phyloP scores from a whole-genome alignment of 73 alveolate species.

The Stentor coeruleus region DNA sequence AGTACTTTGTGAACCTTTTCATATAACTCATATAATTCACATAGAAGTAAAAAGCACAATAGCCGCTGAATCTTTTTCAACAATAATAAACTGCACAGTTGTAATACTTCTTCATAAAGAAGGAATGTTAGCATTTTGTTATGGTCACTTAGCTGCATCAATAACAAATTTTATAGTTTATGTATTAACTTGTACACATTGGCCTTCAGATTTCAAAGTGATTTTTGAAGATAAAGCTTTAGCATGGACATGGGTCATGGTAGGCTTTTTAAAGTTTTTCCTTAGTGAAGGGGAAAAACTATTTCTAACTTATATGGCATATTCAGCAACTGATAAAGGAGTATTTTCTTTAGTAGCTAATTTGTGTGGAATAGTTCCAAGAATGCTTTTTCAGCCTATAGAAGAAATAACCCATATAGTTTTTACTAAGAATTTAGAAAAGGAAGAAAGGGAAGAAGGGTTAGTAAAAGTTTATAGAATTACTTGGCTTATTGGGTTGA shows the following conservation, averaged over 20 bases:
- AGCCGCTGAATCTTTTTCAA: background rate
- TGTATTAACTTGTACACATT: background rate
- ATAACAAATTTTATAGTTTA: background rate
- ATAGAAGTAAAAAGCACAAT: background rate
- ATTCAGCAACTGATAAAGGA: background rate
- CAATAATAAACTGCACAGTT: background rate
- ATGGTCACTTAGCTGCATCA: background rate
- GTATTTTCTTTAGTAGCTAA: conserved; percentile 19
- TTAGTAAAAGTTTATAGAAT: background rate
- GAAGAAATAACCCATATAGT: conserved; percentile 1
- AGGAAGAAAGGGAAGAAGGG: background rate
- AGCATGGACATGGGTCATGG: background rate
- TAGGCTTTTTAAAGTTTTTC: background rate
- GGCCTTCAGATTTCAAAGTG: background rate
- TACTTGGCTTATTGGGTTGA: background rate
- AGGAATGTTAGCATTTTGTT: background rate
- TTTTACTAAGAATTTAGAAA: background rate
- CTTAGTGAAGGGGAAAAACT: conserved; percentile 18
- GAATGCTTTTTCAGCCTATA: conserved; percentile 11
- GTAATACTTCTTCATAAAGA: background rate
- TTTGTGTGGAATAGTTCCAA: background rate
- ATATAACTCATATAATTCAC: background rate
- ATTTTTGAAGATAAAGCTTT: background rate
- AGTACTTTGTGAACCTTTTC: conserved; percentile 14
- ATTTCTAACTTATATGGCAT: background rate